A percentile compares a stretch with the other conserved stretches of the same genome.
phyloP scores from a whole-genome alignment of 176 grass and related monocot genomes.

The Saccharum spontaneum region DNA sequence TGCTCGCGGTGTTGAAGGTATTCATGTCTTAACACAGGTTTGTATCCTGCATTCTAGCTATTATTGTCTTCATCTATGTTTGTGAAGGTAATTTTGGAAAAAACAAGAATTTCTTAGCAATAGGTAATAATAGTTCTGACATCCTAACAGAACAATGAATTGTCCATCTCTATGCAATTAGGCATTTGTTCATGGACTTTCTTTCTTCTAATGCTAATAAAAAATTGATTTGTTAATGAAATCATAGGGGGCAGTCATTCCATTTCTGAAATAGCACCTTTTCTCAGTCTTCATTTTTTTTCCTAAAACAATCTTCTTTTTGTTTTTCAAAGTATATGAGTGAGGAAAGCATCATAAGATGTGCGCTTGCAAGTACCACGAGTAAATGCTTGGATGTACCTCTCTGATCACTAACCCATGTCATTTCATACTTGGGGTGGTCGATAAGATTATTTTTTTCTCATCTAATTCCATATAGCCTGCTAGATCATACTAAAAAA shows the following conservation, averaged over 20 bases:
- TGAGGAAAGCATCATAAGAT: neutral
- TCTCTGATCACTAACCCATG: neutral
- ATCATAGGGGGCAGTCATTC: neutral
- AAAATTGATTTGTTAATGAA: neutral
- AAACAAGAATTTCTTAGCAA: constrained; percentile 11
- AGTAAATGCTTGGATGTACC: neutral
- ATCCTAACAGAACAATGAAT: neutral
- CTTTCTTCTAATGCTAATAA: neutral
- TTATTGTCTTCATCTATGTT: constrained; percentile 28
- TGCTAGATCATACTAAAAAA: neutral
- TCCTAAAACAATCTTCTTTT: neutral
- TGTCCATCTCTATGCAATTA: neutral
- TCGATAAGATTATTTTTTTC: neutral
- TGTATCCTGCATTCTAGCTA: constrained; percentile 46
- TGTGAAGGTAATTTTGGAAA: constrained; percentile 29
- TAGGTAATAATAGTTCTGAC: constrained; percentile 4
- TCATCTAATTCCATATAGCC: neutral
- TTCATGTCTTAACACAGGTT: constrained; percentile 63
- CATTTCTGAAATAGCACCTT: neutral
- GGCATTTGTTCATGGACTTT: constrained; percentile 7
- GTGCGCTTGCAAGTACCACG: neutral
- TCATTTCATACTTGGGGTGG: neutral
- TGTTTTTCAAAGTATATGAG: constrained; percentile 12
- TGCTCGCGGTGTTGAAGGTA: constrained; percentile 57
- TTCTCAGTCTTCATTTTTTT: constrained; percentile 12